phyloP scores from a whole-genome alignment of 164 flowering plant species.

The Malania oleifera region DNA sequence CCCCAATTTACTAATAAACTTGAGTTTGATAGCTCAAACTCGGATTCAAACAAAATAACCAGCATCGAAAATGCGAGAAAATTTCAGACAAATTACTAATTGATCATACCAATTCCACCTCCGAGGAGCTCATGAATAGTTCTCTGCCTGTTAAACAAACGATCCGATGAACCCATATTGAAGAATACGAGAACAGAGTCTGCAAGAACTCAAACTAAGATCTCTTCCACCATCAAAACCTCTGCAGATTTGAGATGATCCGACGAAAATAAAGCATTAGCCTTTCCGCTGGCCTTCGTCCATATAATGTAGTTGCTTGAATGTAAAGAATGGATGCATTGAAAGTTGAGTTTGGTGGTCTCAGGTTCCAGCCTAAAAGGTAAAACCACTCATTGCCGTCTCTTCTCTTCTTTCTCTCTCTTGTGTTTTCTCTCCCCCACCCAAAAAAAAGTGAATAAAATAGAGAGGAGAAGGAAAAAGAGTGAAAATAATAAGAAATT shows the following conservation, averaged over 20 bases:
- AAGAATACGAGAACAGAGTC: slow-evolving; percentile 2
- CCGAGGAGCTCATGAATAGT: slow-evolving; percentile 81
- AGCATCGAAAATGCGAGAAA: neutral
- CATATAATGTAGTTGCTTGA: neutral
- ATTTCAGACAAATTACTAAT: neutral
- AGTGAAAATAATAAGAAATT: no score
- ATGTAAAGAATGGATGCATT: neutral
- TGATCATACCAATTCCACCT: slow-evolving; percentile 58
- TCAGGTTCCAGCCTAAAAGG: slow-evolving; percentile 57
- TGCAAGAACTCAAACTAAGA: neutral
- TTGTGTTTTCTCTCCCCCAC: neutral
- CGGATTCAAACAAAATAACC: slow-evolving; percentile 1
- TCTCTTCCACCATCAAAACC: slow-evolving; percentile 4
- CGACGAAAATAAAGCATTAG: neutral
- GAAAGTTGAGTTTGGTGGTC: slow-evolving; percentile 23
- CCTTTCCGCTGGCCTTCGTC: neutral
- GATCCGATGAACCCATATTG: slow-evolving; percentile 56
- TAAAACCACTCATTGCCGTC: slow-evolving; percentile 19
- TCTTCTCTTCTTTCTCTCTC: neutral
- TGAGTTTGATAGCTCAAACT: no score
- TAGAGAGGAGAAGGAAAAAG: no score
- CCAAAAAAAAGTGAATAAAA: no score
- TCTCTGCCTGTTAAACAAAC: slow-evolving; percentile 58
- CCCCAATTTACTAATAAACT: no score
- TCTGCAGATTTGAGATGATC: slow-evolving; percentile 13